Base-by-base conservation (phyloP, 805 yeast species). In the Priceomyces carsonii region DNA sequence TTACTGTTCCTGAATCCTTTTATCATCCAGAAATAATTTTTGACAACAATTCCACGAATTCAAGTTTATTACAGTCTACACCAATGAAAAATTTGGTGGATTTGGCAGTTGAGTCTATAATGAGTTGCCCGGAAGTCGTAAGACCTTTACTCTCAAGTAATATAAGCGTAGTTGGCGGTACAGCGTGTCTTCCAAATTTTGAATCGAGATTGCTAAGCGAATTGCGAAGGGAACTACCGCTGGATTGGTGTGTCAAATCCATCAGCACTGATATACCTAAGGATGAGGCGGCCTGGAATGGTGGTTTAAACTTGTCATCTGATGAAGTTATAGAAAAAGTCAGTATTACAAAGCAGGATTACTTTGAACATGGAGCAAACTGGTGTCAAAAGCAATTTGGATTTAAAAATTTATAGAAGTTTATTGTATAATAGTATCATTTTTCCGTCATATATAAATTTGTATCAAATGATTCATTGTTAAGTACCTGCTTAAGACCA, bases 141-240 rank as follows among this genome's bases (percentile, higher is more conserved):
- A 63, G 86, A 33, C 95, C 96, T 0, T 60, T 93, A 35, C 65
- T 93, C 33, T 79, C 80, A 49, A 80, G 91, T 3, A 93, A 93
- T 57, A 77, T 93, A 9, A 78, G 79, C 13, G 66, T 89, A 8
- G 77, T 80, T 1, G 99, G 99, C 0, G 99, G 99, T 0, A 81
- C 82, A 12, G 72, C 86, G 33, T 77, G 80, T 32, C 50, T 93
- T 8, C 77, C 81, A 0, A 87, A 89, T 26, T 82, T 85, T 43
- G 68, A 71, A 27, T 64, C 72, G 7, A 63, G 99, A 35, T 55
- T 93, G 9, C 52, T 69, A 0, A 58, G 66, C 17, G 93, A 84
- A 42, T 61, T 85, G 41, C 77, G 79, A 43, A 71, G 79, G 42
- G 88, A 80, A 38, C 63, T 84, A 14, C 91, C 91, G 0, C 76